Evolutionary conservation across 495 filamentous ascomycete genomes (phyloP), one percentile per base, ranked within the genome.

Genomic region (Trichoderma asperelloides): DNA sequence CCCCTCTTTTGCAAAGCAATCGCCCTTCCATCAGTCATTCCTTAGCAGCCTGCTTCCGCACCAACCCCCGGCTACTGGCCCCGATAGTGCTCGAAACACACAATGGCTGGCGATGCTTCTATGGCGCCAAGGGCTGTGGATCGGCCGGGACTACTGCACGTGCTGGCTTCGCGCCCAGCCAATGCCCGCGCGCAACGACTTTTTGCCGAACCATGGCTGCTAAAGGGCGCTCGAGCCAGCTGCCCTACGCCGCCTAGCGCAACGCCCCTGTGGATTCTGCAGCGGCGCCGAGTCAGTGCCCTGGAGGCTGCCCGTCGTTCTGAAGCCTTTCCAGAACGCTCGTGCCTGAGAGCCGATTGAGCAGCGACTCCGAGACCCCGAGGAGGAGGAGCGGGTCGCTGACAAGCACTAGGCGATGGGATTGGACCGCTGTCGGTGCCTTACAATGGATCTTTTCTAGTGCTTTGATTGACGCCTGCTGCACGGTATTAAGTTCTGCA

Each of bases 231-330:
- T 55, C 49, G 12, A 9, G 49, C 49, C 49, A 55, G 16, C 21
- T 55, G 49, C 49, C 49, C 49, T 55, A 55, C 49, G 49, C 49
- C 49, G 18, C 49, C 49, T 55, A 55, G 49, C 49, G 49, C 49
- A 27, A n/a, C 49, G 33, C 49, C 49, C 49, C 49, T 55, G 49
- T 55, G 49, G 49, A 23, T n/a, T 55, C 49, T 21, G 21, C 49
- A 21, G 49, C 18, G n/a, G 33, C 49, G 8, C 7, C 49, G 49
- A 55, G 49, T 55, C 49, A 55, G 49, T 21, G 49, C 21, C 9
- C 49, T 23, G 49, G 4, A 23, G 49, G 16, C 18, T 25, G 8
- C 9, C n/a, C 18, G 25, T 16, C 18, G 55, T 60, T 60, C 55
- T 60, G 23, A 30, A 60, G 55, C 23, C 23, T 25, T 60, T 60